Conservation (phyloP, 768 basidiomycete genomes). For the Lentinus tigrinus region DNA sequence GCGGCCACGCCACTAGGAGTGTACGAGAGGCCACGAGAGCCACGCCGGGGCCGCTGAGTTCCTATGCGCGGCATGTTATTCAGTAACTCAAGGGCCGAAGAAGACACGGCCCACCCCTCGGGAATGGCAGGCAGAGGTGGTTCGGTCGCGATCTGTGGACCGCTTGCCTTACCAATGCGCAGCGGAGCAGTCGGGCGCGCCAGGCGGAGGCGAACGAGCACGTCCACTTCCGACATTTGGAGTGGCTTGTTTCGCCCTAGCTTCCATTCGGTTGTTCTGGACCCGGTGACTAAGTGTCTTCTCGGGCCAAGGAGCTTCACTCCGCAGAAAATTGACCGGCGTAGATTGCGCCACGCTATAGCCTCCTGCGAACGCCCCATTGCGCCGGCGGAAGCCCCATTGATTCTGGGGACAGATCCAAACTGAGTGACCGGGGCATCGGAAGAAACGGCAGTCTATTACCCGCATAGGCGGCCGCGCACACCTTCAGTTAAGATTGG, state of each 20-base stretch:
- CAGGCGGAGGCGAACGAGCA: neutral
- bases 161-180: neutral
- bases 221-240: neutral
- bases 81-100: neutral
- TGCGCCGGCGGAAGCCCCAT: neutral
- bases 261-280: neutral
- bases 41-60: neutral
- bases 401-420: neutral
- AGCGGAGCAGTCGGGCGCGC: neutral
- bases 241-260: neutral
- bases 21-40: neutral
- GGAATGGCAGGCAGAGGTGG: neutral
- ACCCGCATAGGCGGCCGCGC: neutral
- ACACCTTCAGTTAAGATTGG: neutral
- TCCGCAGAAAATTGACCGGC: neutral
- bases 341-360: neutral
- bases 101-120: neutral
- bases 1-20: neutral
- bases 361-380: neutral
- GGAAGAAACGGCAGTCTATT: neutral
- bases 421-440: neutral
- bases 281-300: neutral
- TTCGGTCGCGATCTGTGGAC: neutral
- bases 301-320: neutral
- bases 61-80: neutral